Percentiles rank a stretch among this genome's conserved stretches.
Conservation (phyloP, 2,329 filamentous ascomycete genomes). For the Aspergillus vadensis region DNA sequence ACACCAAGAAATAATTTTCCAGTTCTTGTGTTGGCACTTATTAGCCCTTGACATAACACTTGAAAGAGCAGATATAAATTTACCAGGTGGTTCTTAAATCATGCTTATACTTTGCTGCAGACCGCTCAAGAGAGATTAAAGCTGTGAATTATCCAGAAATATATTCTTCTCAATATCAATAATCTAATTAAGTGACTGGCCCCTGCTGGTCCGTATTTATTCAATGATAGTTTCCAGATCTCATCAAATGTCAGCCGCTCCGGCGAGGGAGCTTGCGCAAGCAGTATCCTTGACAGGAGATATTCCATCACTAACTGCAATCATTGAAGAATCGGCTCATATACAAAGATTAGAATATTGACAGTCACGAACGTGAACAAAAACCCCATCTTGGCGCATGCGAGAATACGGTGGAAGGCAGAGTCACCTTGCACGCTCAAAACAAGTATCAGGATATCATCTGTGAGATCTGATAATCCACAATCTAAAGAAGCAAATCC, state of each 20-base stretch:
- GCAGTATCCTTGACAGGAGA: constrained; percentile 46
- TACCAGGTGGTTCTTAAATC: constrained; percentile 74
- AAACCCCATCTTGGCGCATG: constrained; percentile 41
- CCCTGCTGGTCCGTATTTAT: constrained; percentile 12
- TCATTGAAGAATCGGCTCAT: constrained; percentile 65
- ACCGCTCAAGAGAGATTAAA: constrained; percentile 44
- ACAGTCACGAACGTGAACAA: constrained; percentile 58
- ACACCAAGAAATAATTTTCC: constrained; percentile 76
- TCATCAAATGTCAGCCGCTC: not conserved
- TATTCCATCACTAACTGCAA: constrained; percentile 60
- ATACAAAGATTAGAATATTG: constrained; percentile 68
- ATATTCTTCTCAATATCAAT: not conserved
- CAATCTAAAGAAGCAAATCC: constrained; percentile 64
- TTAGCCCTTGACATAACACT: too few relatives aligned
- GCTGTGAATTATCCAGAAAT: not conserved
- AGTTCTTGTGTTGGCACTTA: constrained; percentile 53
- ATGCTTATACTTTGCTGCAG: constrained; percentile 58
- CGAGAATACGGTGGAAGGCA: constrained; percentile 52
- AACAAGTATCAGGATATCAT: constrained; percentile 49
- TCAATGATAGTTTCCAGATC: constrained; percentile 8
- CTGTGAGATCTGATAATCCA: constrained; percentile 49
- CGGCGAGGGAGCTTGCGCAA: constrained; percentile 29
- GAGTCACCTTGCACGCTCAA: constrained; percentile 55
- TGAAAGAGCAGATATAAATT: constrained; percentile 9
- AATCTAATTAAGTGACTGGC: not conserved